phyloP scores from a whole-genome alignment of 768 basidiomycete genomes.

The Phaeotremella skinneri region DNA sequence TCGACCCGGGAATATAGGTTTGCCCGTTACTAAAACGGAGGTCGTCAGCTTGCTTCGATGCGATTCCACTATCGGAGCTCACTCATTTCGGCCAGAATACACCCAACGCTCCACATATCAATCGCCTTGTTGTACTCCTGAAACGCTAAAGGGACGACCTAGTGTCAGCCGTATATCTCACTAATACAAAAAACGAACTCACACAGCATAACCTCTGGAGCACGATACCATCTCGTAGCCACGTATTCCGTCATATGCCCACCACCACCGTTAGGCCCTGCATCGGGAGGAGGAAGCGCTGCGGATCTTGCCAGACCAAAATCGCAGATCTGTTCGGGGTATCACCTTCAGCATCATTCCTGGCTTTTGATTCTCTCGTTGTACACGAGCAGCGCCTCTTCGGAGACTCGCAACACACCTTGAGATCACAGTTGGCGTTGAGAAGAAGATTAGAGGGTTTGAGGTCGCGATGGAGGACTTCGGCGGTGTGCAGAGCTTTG shows the following conservation, averaged over 20 bases:
- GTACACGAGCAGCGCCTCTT: conserved; percentile 8
- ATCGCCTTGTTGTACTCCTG: conserved; percentile 58
- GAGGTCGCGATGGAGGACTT: conserved; percentile 84
- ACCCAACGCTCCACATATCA: conserved; percentile 54
- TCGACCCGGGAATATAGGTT: conserved; percentile 89
- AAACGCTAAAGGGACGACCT: conserved; percentile 38
- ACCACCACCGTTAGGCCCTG: conserved; percentile 63
- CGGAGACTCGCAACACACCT: conserved; percentile 62
- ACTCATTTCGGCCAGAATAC: conserved; percentile 48
- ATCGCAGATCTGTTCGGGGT: conserved; percentile 41
- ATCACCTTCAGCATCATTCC: conserved; percentile 9
- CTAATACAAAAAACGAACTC: conserved; percentile 11
- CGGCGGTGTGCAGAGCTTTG: conserved; percentile 91
- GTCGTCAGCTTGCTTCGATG: conserved; percentile 54
- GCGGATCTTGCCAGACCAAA: conserved; percentile 63
- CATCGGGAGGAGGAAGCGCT: conserved; percentile 34
- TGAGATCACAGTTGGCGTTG: conserved; percentile 95
- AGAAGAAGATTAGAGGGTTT: conserved; percentile 94
- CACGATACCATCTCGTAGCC: conserved; percentile 75
- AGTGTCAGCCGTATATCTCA: neutral
- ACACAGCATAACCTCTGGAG: conserved; percentile 57
- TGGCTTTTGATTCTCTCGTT: conserved; percentile 35
- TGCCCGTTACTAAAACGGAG: conserved; percentile 86
- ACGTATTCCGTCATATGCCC: conserved; percentile 86
- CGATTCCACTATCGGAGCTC: conserved; percentile 58